Evolutionary conservation across 768 basidiomycete genomes (phyloP), one percentile per base, ranked within the genome.

Genomic region (Lentinula sp.): DNA sequence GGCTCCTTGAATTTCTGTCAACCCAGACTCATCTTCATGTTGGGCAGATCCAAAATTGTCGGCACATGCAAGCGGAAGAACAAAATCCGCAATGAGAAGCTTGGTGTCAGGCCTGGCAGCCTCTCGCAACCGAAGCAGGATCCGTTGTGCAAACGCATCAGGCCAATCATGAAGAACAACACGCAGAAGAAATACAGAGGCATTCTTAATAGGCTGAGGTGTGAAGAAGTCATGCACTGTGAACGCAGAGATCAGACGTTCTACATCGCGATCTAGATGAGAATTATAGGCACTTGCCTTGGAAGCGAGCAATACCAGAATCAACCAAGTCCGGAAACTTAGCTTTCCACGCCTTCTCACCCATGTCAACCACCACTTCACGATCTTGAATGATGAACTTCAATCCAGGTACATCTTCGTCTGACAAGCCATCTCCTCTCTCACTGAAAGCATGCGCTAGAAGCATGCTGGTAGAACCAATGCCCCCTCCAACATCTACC

Each of bases 131-230:
- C 72, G 71, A 16, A 79, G 65, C 5, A 83, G 73, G 45, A 84
- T 81, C 54, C 69, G 68, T 35, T 77, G 74, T 21, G 82, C 83
- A 64, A 74, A 79, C 1, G 74, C 74, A 63, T 91, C 86, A 1
- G 88, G 85, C 89, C 90, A 91, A 66, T 93, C 90, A 65, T 93
- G 90, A 37, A 89, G 75, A 42, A 91, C 81, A 18, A 86, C 84
- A 23, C 89, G 83, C 34, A 91, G 74, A 37, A 91, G 75, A 68
- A 86, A 93, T 5, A 90, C 83, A 0, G 87, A 80, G 62, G 87
- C 77, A 57, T 81, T 65, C 60, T 66, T 70, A 56, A 76, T 67
- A 2, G 80, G 80, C 66, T 92, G 90, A 0, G 84, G 80, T 4
- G 76, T 80, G 69, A 92, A 91, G 69, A 91, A 92, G 72, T 91